phyloP scores from a whole-genome alignment of 2,329 filamentous ascomycete genomes.

The Colletotrichum sojae region DNA sequence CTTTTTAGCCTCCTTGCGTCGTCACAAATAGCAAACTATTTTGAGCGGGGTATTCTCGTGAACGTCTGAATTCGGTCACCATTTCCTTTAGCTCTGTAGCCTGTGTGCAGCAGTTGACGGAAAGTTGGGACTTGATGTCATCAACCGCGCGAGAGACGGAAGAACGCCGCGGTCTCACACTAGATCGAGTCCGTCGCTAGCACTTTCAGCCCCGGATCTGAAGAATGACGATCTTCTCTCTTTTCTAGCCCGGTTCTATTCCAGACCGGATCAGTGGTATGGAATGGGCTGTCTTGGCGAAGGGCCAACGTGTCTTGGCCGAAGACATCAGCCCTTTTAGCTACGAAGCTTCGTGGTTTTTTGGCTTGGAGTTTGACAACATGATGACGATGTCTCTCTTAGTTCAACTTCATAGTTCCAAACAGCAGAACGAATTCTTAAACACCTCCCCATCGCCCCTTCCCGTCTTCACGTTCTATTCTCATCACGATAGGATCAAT shows the following conservation, averaged over 20 bases:
- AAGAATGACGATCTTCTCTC: neutral
- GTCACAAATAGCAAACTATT: too few species aligned
- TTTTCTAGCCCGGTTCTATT: neutral
- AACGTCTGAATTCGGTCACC: too few species aligned
- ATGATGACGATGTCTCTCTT: neutral
- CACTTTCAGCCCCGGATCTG: neutral
- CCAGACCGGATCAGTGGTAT: neutral
- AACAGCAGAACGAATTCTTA: too few species aligned
- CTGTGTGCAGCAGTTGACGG: too few species aligned
- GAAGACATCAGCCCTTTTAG: neutral
- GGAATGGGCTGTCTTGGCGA: neutral
- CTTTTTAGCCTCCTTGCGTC: too few species aligned
- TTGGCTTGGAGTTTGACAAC: neutral
- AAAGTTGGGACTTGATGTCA: neutral
- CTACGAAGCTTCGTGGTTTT: too few species aligned
- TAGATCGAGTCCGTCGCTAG: neutral
- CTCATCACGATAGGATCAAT: too few species aligned
- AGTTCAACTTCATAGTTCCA: too few species aligned
- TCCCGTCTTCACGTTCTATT: too few species aligned
- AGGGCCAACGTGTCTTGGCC: neutral
- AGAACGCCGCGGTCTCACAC: neutral
- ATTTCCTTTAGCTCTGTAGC: too few species aligned
- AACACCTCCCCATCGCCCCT: too few species aligned
- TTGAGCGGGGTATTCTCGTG: too few species aligned
- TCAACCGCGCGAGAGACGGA: neutral